phyloP scores from a whole-genome alignment of 78 protist genomes.

The Bigelowiella natans region DNA sequence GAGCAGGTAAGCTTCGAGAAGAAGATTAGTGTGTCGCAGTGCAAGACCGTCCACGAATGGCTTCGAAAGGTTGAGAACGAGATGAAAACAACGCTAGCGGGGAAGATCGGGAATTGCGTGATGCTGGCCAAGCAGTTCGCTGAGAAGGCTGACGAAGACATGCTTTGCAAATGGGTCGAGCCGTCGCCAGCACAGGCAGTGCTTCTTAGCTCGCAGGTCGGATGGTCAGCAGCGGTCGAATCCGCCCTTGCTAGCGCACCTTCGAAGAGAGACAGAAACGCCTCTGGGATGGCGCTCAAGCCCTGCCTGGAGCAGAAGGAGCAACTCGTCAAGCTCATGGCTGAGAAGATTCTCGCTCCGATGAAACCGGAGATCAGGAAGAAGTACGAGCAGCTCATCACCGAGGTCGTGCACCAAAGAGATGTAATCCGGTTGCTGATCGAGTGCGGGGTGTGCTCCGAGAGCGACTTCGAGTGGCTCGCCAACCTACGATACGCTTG shows the following conservation, averaged over 20 bases:
- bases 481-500: not conserved
- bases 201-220: constrained; percentile 33
- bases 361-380: not conserved
- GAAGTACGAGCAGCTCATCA: constrained; percentile 23
- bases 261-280: not conserved
- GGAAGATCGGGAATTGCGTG: not conserved
- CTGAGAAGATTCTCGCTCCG: not conserved
- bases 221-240: constrained; percentile 44
- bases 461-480: not conserved
- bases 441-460: not conserved
- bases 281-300: not conserved
- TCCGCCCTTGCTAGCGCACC: constrained; percentile 6
- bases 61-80: constrained; percentile 28
- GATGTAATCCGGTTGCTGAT: constrained; percentile 7
- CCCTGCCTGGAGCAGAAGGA: not conserved
- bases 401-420: not conserved
- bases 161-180: constrained; percentile 30
- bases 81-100: constrained; percentile 33
- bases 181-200: constrained; percentile 45
- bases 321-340: not conserved
- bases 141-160: not conserved
- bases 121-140: not conserved
- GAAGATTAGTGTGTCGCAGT: not conserved
- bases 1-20: constrained; percentile 42
- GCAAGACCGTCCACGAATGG: constrained; percentile 55